Evolutionary conservation across 495 filamentous ascomycete species (phyloP).

Genomic region (Penicillium macrosclerotiorum): DNA sequence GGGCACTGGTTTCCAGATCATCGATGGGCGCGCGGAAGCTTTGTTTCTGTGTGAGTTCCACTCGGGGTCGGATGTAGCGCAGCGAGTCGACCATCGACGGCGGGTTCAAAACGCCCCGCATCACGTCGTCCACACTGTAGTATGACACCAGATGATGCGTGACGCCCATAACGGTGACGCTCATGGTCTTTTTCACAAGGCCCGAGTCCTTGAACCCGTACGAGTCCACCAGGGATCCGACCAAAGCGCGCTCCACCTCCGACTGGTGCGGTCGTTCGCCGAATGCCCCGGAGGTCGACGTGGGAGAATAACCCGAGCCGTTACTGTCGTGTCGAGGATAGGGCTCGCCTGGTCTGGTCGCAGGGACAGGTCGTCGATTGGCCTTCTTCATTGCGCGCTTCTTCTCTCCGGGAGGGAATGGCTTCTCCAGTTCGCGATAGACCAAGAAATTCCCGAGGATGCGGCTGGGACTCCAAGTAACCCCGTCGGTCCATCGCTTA

Average conservation of each 20-base stretch:
- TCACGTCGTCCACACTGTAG: slow-evolving; percentile 76
- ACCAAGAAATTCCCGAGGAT: slow-evolving; percentile 86
- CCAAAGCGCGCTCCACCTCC: slow-evolving; percentile 63
- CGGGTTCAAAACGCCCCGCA: slow-evolving; percentile 56
- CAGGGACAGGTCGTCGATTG: slow-evolving; percentile 39
- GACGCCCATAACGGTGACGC: slow-evolving; percentile 64
- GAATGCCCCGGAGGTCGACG: slow-evolving; percentile 34
- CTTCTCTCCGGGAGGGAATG: slow-evolving; percentile 84
- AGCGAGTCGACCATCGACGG: slow-evolving; percentile 58
- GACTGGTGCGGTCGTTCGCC: slow-evolving; percentile 43
- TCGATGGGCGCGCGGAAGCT: slow-evolving; percentile 71
- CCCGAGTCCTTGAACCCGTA: slow-evolving; percentile 85
- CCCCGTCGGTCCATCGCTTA: slow-evolving; percentile 91
- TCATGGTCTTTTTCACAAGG: slow-evolving; percentile 90
- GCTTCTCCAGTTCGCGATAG: slow-evolving; percentile 81
- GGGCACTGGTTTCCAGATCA: slow-evolving; percentile 48
- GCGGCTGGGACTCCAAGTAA: slow-evolving; percentile 86
- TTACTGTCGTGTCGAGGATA: slow-evolving; percentile 50
- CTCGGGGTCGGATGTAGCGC: slow-evolving; percentile 54
- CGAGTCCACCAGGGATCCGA: slow-evolving; percentile 81
- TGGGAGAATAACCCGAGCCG: slow-evolving; percentile 44
- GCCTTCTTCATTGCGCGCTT: slow-evolving; percentile 78
- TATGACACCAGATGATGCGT: slow-evolving; percentile 86
- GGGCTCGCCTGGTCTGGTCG: slow-evolving; percentile 48
- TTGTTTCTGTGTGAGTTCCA: slow-evolving; percentile 60